Conservation (phyloP, 495 filamentous ascomycete species). For the Lineolata rhizophorae region DNA sequence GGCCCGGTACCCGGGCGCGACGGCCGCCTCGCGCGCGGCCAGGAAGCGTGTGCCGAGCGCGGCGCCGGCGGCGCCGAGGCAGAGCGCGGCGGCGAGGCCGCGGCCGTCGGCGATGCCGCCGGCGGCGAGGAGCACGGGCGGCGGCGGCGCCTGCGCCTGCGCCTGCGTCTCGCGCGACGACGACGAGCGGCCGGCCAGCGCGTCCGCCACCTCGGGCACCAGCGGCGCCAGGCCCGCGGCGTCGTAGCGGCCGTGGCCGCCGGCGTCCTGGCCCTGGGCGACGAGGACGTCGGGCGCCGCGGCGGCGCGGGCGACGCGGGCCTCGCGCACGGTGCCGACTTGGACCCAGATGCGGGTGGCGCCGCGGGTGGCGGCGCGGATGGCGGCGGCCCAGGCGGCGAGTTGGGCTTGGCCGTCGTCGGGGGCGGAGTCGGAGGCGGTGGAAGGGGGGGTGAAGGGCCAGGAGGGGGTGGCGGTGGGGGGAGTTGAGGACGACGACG, state of each 20-base stretch:
- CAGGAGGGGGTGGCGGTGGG: no score
- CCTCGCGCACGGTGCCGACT: constrained; percentile 36
- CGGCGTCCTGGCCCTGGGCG: constrained; percentile 50
- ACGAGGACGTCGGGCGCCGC: constrained; percentile 16
- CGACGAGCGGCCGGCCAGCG: constrained; percentile 16
- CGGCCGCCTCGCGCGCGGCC: constrained; percentile 38
- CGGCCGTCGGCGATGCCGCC: constrained; percentile 52
- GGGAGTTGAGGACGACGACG: no score
- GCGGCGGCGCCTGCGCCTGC: constrained; percentile 1
- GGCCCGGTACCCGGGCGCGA: constrained; percentile 34
- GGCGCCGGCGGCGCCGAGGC: constrained; percentile 42
- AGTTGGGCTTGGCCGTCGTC: no score
- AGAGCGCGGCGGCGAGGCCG: constrained; percentile 38
- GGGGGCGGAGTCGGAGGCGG: constrained; percentile 23
- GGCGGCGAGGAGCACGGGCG: constrained; percentile 39
- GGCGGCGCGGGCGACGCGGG: constrained; percentile 19
- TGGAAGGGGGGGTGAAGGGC: no score
- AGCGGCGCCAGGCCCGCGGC: constrained; percentile 35
- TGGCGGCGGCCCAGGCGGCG: constrained; percentile 28
- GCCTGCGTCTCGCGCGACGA: neutral
- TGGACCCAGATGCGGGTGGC: constrained; percentile 44
- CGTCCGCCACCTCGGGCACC: constrained; percentile 36
- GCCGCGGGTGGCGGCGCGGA: constrained; percentile 22
- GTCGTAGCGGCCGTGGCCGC: constrained; percentile 44
- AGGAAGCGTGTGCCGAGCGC: constrained; percentile 56